Percentiles rank a stretch among this genome's conserved stretches.
These are phyloP conservation scores for Trifolium fragiferum DNA, from an alignment of 306 rosid genomes.

Conservation along the genomic window DNA sequence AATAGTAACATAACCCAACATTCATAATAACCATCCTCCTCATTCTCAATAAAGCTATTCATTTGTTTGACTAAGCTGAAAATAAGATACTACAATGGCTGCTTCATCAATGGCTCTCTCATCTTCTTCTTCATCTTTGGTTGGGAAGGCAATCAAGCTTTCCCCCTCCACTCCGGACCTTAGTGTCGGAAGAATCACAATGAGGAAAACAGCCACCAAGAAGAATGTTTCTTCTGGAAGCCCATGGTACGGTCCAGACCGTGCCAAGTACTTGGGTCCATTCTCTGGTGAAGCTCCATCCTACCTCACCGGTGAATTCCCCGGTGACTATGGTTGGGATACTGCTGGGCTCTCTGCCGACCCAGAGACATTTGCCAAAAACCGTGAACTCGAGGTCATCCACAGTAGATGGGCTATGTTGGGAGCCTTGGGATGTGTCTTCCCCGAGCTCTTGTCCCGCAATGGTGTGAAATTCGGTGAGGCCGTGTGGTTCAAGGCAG, in stretches of 20 bases:
- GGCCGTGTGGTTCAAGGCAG: background rate
- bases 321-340: background rate
- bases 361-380: background rate
- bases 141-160: background rate
- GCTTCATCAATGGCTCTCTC: background rate
- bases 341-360: background rate
- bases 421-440: background rate
- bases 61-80: background rate
- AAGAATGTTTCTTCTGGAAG: background rate
- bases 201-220: background rate
- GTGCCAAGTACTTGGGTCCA: background rate
- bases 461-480: background rate
- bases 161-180: background rate
- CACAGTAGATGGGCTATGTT: background rate
- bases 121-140: background rate
- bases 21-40: background rate
- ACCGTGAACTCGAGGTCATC: background rate
- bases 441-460: background rate
- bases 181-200: background rate
- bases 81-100: background rate
- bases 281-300: slow-evolving; percentile 2
- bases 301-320: background rate
- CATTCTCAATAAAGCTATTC: background rate
- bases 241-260: background rate
- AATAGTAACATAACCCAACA: background rate